These are phyloP conservation scores for Fusarium setosum DNA, from an alignment of 2,329 filamentous ascomycete genomes.

Conservation along the genomic window DNA sequence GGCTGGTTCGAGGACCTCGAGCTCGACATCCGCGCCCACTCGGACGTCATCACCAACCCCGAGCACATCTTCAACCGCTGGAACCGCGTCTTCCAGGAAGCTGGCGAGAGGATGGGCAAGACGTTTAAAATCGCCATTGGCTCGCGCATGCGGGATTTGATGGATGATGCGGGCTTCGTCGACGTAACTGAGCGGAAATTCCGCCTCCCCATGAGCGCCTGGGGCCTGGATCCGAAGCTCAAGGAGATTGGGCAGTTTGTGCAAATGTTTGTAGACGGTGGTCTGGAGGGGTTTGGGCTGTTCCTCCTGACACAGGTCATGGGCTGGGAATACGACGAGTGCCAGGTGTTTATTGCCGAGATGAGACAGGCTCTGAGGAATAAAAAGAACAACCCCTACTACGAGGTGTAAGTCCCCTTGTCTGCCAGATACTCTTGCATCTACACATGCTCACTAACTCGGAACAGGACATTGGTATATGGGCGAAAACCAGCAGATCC, in stretches of 20 bases:
- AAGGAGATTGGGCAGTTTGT: constrained; percentile 28
- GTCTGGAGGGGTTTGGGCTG: constrained; percentile 18
- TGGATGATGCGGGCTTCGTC: constrained; percentile 18
- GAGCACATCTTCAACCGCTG: constrained; percentile 24
- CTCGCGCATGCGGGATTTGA: constrained; percentile 25
- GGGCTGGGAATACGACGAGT: constrained; percentile 21
- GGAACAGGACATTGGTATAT: constrained; percentile 19
- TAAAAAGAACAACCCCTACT: constrained; percentile 21
- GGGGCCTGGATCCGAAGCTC: constrained; percentile 19
- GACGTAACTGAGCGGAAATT: constrained; percentile 24
- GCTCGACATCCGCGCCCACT: constrained; percentile 23
- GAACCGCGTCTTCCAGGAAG: constrained; percentile 26
- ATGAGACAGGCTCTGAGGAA: constrained; percentile 27
- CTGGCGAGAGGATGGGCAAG: constrained; percentile 26
- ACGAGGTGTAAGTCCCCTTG: constrained; percentile 17
- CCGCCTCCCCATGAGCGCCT: constrained; percentile 22
- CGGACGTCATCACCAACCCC: constrained; percentile 20
- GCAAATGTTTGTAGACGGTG: constrained; percentile 22
- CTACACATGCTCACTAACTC: not conserved
- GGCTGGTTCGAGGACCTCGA: constrained; percentile 27
- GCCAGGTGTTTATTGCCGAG: constrained; percentile 24
- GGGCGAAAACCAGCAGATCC: constrained; percentile 13
- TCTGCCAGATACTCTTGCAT: not conserved
- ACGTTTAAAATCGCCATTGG: constrained; percentile 29
- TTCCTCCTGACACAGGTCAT: constrained; percentile 22